A percentile compares a stretch with the other conserved stretches of the same genome.
Evolutionary conservation across 139 green algal genomes (phyloP).

Genomic region (Chlamydomonas sp.): DNA sequence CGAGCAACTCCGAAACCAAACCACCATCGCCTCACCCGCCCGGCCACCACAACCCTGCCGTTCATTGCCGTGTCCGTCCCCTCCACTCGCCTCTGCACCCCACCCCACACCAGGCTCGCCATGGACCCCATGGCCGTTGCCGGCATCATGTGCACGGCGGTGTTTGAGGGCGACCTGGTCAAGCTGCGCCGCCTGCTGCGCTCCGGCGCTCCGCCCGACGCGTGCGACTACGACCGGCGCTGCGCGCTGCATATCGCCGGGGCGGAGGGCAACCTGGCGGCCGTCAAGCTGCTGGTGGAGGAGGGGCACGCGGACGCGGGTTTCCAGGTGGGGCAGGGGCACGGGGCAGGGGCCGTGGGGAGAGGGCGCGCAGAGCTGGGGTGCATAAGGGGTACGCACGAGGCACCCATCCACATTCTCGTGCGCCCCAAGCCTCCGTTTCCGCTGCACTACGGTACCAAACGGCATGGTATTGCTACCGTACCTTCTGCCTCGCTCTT

Average conservation of each 20-base stretch:
- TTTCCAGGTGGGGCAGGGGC: background rate
- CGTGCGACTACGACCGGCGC: slow-evolving; percentile 71
- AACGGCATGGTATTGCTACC: too few relatives aligned
- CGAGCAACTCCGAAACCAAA: too few relatives aligned
- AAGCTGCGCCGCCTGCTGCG: slow-evolving; percentile 61
- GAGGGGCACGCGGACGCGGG: slow-evolving; percentile 40
- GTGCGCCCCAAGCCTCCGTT: too few relatives aligned
- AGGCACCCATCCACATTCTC: too few relatives aligned
- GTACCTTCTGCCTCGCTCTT: background rate
- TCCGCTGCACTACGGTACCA: too few relatives aligned
- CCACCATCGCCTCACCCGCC: too few relatives aligned
- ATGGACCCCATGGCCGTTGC: slow-evolving; percentile 28
- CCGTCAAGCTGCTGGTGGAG: slow-evolving; percentile 51
- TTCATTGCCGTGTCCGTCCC: too few relatives aligned
- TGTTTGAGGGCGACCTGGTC: slow-evolving; percentile 38
- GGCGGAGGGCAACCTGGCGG: slow-evolving; percentile 61
- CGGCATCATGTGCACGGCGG: slow-evolving; percentile 23
- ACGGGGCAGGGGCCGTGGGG: too few relatives aligned
- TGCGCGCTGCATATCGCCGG: slow-evolving; percentile 73
- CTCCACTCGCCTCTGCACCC: too few relatives aligned
- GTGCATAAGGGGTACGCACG: too few relatives aligned
- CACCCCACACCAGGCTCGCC: background rate
- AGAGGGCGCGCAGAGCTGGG: too few relatives aligned
- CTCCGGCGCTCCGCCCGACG: slow-evolving; percentile 52
- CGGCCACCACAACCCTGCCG: too few relatives aligned